phyloP scores from a whole-genome alignment of 371 early-diverging fungal genomes.

The Mortierella sp. region DNA sequence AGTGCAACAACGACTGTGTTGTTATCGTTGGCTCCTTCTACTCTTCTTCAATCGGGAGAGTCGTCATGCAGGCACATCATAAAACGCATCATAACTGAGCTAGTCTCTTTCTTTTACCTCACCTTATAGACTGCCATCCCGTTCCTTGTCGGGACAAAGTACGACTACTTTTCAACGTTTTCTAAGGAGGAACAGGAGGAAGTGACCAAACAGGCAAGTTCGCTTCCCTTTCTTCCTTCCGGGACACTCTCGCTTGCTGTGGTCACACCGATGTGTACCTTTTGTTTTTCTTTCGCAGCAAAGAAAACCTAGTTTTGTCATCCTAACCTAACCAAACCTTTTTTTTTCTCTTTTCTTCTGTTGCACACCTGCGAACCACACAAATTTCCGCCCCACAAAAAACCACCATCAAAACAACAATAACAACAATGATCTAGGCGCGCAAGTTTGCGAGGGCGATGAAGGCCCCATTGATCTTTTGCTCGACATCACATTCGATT shows the following conservation, averaged over 20 bases:
- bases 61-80: background rate
- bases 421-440: constrained; percentile 64
- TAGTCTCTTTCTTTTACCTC: background rate
- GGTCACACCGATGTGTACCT: background rate
- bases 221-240: constrained; percentile 5
- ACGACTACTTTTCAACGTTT: constrained; percentile 91
- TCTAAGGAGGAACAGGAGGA: constrained; percentile 91
- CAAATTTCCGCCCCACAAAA: background rate
- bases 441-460: constrained; percentile 93
- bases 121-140: constrained; percentile 87
- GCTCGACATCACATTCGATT: constrained; percentile 93
- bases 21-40: background rate
- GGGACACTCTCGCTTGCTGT: background rate
- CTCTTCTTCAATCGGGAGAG: background rate
- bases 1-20: background rate
- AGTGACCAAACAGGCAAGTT: constrained; percentile 87
- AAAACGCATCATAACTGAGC: background rate
- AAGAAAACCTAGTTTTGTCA: background rate
- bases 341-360: background rate
- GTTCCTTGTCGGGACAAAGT: constrained; percentile 97
- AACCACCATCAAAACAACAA: background rate
- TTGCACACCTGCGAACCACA: background rate
- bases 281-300: background rate
- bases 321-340: background rate
- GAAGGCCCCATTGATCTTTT: constrained; percentile 95